Evolutionary conservation across 2,329 filamentous ascomycete genomes (phyloP), one percentile per base, ranked within the genome.

Genomic region (Fusarium lateritium): DNA sequence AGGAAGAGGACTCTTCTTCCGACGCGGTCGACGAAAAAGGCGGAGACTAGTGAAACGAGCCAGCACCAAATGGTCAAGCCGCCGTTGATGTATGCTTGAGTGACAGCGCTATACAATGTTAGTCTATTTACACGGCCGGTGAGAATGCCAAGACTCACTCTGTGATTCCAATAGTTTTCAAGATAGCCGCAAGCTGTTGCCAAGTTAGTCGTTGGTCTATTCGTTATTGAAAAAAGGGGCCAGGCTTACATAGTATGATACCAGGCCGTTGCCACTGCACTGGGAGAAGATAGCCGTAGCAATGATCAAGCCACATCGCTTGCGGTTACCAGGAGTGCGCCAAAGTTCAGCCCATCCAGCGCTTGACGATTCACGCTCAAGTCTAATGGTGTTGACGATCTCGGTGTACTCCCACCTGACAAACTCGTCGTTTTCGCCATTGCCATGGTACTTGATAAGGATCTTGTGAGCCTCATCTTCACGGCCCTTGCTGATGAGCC

Each of bases 31-130:
- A 74, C 72, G 14, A 74, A 72, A 38, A 74, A 74, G 28, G 72
- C 72, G 40, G 70, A 52, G 19, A 52, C 40, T 7, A 74, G 66
- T 7, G 72, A 69, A 4, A 74, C 67, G 1, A 74, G 56, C 66
- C 66, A 74, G 45, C 64, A 72, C 70, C 70, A 73, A 17, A 74
- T 74, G 1, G 70, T 73, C 7, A 74, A 53, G 3, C 72, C 72
- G 1, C 70, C 72, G 39, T 74, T 74, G 58, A 74, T 72, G n/a
- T 70, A 65, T 10, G 70, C 63, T 36, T 73, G 72, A 0, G 69
- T 74, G 17, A 70, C 49, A 4, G 72, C 67, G 14, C 70, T 73
- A 2, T 4, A 15, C 0, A 0, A 0, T 15, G 42, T 73, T 49
- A 73, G 49, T 26, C 15, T 4, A 4, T 2, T 0, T 4, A 0